Evolutionary conservation across 768 basidiomycete species (phyloP).

Genomic region (Daedaleopsis sinensis): DNA sequence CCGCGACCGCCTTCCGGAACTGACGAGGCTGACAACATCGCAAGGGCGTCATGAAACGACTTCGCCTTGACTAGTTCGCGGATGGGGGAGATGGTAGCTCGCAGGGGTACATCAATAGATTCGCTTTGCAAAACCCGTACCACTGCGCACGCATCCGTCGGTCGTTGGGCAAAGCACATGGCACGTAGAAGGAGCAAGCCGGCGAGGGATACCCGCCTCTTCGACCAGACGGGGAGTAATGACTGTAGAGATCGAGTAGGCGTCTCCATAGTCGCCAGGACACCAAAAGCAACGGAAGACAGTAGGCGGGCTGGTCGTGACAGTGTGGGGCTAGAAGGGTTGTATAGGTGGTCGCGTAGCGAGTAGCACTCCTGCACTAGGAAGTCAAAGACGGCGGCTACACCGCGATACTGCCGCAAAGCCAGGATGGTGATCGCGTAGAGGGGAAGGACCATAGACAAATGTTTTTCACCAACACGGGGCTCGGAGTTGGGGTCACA

Average conservation of each 20-base stretch:
- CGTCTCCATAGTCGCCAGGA: neutral
- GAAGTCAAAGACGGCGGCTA: slow-evolving; percentile 39
- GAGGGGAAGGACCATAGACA: slow-evolving; percentile 29
- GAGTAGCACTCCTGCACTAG: slow-evolving; percentile 42
- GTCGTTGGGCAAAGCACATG: neutral
- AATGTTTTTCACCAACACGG: slow-evolving; percentile 21
- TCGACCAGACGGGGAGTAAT: slow-evolving; percentile 36
- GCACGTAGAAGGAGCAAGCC: slow-evolving; percentile 5
- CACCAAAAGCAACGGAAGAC: neutral
- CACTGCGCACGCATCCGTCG: slow-evolving; percentile 41
- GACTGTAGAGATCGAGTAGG: slow-evolving; percentile 26
- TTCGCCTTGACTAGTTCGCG: slow-evolving; percentile 45
- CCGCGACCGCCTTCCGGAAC: neutral
- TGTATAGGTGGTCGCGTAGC: slow-evolving; percentile 32
- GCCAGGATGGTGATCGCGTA: slow-evolving; percentile 44
- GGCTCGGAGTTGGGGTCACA: neutral
- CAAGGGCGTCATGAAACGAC: slow-evolving; percentile 46
- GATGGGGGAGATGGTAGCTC: slow-evolving; percentile 34
- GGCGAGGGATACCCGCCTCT: slow-evolving; percentile 27
- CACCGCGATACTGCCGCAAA: slow-evolving; percentile 36
- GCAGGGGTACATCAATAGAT: slow-evolving; percentile 31
- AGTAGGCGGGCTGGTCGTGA: neutral
- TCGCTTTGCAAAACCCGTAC: slow-evolving; percentile 43
- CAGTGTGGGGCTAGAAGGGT: neutral
- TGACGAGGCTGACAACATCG: slow-evolving; percentile 41